Percentiles rank a stretch among this genome's conserved stretches.
phyloP scores from a whole-genome alignment of 495 filamentous ascomycete genomes.

The Staphylotrichum tortipilum region DNA sequence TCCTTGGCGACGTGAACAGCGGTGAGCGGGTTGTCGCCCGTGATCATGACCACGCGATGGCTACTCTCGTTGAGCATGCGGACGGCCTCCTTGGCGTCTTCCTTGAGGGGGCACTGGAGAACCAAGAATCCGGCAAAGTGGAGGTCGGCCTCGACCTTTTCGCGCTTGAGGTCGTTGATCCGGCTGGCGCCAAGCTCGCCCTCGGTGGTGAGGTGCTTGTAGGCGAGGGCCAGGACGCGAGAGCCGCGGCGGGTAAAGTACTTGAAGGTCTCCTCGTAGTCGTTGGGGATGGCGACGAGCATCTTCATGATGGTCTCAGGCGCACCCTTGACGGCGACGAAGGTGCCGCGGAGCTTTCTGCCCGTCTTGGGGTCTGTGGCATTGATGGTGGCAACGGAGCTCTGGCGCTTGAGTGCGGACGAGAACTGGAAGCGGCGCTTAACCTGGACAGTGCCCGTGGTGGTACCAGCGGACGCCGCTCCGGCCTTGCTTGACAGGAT shows the following conservation, averaged over 20 bases:
- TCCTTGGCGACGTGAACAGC: constrained; percentile 91
- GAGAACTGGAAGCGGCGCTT: constrained; percentile 98
- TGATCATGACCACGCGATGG: constrained; percentile 98
- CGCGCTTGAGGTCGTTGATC: constrained; percentile 87
- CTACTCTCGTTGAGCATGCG: constrained; percentile 98
- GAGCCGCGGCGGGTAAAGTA: constrained; percentile 93
- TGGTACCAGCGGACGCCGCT: constrained; percentile 33
- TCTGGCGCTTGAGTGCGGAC: constrained; percentile 89
- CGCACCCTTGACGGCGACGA: constrained; percentile 92
- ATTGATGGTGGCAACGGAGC: constrained; percentile 77
- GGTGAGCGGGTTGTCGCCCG: constrained; percentile 94
- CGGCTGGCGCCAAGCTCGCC: constrained; percentile 68
- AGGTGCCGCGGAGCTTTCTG: constrained; percentile 68
- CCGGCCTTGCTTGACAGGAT: constrained; percentile 54
- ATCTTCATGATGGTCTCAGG: constrained; percentile 93
- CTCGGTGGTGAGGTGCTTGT: constrained; percentile 78
- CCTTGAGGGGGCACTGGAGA: constrained; percentile 90
- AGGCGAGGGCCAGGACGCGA: constrained; percentile 85
- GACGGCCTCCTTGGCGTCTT: constrained; percentile 86
- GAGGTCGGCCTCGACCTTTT: constrained; percentile 79
- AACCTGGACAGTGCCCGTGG: constrained; percentile 65
- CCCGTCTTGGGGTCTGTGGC: constrained; percentile 57
- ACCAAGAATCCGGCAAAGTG: constrained; percentile 93
- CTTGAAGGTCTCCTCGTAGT: constrained; percentile 98
- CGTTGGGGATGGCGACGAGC: constrained; percentile 69